These are phyloP conservation scores for Stephania japonica DNA, from an alignment of 164 flowering plant species.

Conservation along the genomic window DNA sequence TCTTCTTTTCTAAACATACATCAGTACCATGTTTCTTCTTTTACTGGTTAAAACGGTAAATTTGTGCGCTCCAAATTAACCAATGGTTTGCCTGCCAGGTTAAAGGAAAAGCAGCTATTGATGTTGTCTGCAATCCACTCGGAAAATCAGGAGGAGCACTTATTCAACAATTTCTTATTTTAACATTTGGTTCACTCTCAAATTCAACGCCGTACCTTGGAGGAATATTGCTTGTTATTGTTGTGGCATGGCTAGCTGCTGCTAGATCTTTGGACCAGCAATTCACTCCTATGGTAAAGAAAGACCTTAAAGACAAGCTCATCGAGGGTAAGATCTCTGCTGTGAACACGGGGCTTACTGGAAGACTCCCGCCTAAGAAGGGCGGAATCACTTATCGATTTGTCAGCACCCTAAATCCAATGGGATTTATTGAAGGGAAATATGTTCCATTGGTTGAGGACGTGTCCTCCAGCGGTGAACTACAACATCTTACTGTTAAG, in stretches of 20 bases:
- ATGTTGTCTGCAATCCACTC: constrained; percentile 28
- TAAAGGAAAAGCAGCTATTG: constrained; percentile 32
- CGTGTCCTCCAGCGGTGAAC: constrained; percentile 15
- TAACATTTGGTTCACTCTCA: constrained; percentile 25
- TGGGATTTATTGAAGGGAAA: constrained; percentile 29
- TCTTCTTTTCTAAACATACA: background rate
- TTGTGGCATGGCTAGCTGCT: constrained; percentile 25
- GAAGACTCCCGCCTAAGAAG: constrained; percentile 20
- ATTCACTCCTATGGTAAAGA: constrained; percentile 24
- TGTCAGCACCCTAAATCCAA: constrained; percentile 23
- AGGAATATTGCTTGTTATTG: constrained; percentile 20
- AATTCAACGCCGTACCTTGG: constrained; percentile 29
- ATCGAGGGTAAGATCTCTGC: constrained; percentile 25
- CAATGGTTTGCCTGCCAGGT: constrained; percentile 10
- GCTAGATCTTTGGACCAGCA: constrained; percentile 25
- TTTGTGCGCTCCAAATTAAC: constrained; percentile 5
- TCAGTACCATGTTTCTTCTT: background rate
- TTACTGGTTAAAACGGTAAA: background rate
- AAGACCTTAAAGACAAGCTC: constrained; percentile 25
- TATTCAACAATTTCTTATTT: constrained; percentile 26
- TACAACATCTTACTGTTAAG: constrained; percentile 13
- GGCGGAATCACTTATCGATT: constrained; percentile 22
- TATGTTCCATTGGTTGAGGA: constrained; percentile 27
- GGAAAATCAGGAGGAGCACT: constrained; percentile 31
- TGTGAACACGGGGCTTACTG: constrained; percentile 8